phyloP scores from a whole-genome alignment of 352 stramenopile species.

The Halophytophthora polymorphica region DNA sequence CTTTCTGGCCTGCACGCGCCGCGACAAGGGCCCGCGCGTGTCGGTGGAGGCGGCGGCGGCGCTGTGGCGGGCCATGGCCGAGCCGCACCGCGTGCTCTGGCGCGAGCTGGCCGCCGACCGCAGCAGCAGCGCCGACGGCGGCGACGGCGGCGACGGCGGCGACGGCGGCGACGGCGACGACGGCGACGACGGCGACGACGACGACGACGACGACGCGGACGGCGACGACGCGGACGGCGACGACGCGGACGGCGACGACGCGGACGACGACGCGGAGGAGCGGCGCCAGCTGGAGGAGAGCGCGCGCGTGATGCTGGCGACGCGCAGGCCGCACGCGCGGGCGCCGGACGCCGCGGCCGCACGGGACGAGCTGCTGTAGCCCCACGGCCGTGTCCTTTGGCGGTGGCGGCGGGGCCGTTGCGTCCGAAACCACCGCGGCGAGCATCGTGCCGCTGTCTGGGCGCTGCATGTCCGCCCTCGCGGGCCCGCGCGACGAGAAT shows the following conservation, averaged over 20 bases:
- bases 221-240: too few species aligned
- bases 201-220: too few species aligned
- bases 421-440: neutral
- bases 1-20: slow-evolving; percentile 32
- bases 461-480: too few species aligned
- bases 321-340: slow-evolving; percentile 1
- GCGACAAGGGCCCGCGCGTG: slow-evolving; percentile 21
- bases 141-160: neutral
- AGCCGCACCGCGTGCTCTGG: slow-evolving; percentile 37
- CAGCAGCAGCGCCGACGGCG: neutral
- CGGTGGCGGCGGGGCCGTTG: too few species aligned
- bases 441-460: too few species aligned
- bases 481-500: too few species aligned
- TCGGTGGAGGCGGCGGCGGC: slow-evolving; percentile 25
- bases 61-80: slow-evolving; percentile 35
- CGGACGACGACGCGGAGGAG: slow-evolving; percentile 16
- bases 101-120: slow-evolving; percentile 28
- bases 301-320: slow-evolving; percentile 17
- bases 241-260: too few species aligned
- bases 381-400: too few species aligned
- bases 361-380: neutral
- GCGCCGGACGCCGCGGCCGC: slow-evolving; percentile 3
- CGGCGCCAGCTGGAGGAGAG: slow-evolving; percentile 25
- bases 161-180: neutral
- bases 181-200: too few species aligned